Conservation (phyloP, 2,329 filamentous ascomycete genomes). For the Trichophyton equinum region DNA sequence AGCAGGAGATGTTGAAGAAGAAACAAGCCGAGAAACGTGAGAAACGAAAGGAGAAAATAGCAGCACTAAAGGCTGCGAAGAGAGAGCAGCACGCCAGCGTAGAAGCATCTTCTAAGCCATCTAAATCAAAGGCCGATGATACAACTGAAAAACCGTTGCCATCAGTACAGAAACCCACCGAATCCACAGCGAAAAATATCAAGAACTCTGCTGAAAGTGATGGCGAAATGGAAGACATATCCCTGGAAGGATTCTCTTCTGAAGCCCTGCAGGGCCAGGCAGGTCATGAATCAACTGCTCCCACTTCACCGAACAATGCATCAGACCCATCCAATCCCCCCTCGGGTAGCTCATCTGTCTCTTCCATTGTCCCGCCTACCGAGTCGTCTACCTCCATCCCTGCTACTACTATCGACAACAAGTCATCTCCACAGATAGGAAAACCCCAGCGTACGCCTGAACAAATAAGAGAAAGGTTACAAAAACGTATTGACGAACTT, state of each 20-base stretch:
- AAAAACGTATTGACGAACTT: slow-evolving; percentile 71
- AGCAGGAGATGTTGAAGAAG: slow-evolving; percentile 17
- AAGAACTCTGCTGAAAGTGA: slow-evolving; percentile 14
- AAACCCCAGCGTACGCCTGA: slow-evolving; percentile 52
- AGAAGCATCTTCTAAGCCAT: slow-evolving; percentile 12
- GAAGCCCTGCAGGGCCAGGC: slow-evolving; percentile 22
- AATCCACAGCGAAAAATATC: slow-evolving; percentile 15
- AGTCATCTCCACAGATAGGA: slow-evolving; percentile 11
- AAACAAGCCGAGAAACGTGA: slow-evolving; percentile 11
- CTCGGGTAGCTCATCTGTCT: slow-evolving; percentile 53
- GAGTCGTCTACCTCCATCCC: slow-evolving; percentile 14
- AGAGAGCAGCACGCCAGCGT: not conserved
- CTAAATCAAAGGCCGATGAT: slow-evolving; percentile 15
- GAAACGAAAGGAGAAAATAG: slow-evolving; percentile 16
- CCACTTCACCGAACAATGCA: slow-evolving; percentile 35
- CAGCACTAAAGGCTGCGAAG: slow-evolving; percentile 1
- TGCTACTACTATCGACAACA: slow-evolving; percentile 12
- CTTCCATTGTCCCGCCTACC: slow-evolving; percentile 45
- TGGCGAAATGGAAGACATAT: slow-evolving; percentile 28
- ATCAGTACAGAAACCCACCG: not conserved
- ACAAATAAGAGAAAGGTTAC: slow-evolving; percentile 63
- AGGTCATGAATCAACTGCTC: slow-evolving; percentile 30
- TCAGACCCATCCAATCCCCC: slow-evolving; percentile 41
- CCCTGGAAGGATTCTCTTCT: slow-evolving; percentile 39
- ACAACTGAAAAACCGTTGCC: slow-evolving; percentile 13